These are phyloP conservation scores for Papiliotrema laurentii DNA, from an alignment of 1,284 basidiomycete genomes.

Conservation along the genomic window DNA sequence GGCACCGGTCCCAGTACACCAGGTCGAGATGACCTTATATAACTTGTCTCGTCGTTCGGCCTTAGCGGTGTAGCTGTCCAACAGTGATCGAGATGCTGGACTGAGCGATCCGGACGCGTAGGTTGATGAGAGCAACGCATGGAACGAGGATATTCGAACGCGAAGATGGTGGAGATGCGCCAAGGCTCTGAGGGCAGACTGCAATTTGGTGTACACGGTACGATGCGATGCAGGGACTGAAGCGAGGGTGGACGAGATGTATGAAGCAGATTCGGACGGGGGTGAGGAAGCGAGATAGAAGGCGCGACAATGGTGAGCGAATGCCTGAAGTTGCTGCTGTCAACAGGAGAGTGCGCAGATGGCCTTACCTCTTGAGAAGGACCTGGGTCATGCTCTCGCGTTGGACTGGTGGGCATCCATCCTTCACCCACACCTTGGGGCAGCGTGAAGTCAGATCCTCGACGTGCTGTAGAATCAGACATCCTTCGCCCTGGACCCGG, in stretches of 20 bases:
- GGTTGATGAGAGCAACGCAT: constrained; percentile 37
- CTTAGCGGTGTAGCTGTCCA: constrained; percentile 18
- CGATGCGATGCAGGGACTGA: constrained; percentile 34
- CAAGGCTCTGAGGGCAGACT: constrained; percentile 35
- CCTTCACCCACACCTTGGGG: background rate
- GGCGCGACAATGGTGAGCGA: constrained; percentile 38
- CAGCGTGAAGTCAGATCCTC: background rate
- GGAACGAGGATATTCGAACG: constrained; percentile 37
- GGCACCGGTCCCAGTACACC: no score
- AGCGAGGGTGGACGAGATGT: constrained; percentile 37
- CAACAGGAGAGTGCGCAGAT: background rate
- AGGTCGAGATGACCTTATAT: constrained; percentile 27
- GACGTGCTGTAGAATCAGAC: background rate
- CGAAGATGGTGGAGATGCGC: constrained; percentile 42
- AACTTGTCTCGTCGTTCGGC: constrained; percentile 31
- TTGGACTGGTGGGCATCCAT: background rate
- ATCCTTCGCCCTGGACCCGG: background rate
- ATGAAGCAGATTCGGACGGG: constrained; percentile 24
- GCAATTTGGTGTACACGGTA: constrained; percentile 38
- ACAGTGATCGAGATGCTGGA: constrained; percentile 23
- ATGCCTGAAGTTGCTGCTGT: constrained; percentile 31
- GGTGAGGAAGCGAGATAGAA: constrained; percentile 35
- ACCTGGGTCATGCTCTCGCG: background rate
- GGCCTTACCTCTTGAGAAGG: background rate
- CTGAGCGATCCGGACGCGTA: constrained; percentile 30